phyloP scores from a whole-genome alignment of 2,329 filamentous ascomycete species.

The Clonostachys rosea region DNA sequence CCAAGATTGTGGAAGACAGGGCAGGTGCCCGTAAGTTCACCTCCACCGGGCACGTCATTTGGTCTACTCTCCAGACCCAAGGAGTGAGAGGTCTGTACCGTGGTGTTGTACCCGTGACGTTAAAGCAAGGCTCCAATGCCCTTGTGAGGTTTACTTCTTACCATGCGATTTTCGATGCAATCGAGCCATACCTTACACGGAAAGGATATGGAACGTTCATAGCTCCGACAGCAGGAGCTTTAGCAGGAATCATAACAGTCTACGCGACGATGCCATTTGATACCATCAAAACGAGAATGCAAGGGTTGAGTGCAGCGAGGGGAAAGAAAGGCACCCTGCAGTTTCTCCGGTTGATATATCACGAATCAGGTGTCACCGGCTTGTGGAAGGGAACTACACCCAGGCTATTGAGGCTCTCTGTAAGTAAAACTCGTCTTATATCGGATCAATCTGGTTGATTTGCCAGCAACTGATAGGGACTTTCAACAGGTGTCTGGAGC shows the following conservation, averaged over 20 bases:
- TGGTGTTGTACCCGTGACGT: background rate
- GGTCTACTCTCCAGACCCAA: background rate
- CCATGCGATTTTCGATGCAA: background rate
- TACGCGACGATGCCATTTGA: background rate
- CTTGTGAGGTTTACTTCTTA: background rate
- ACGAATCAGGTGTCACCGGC: background rate
- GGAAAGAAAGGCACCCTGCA: background rate
- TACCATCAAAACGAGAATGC: background rate
- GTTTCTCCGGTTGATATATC: background rate
- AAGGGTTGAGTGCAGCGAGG: background rate
- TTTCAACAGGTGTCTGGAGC: background rate
- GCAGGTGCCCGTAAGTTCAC: conserved; percentile 5
- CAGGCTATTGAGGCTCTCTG: background rate
- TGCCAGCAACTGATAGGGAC: no score
- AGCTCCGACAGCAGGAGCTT: background rate
- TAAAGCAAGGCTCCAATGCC: background rate
- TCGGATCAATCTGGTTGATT: no score
- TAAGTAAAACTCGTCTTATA: no score
- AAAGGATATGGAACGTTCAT: background rate
- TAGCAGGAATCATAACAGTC: background rate
- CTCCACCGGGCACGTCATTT: background rate
- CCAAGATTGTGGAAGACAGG: conserved; percentile 13
- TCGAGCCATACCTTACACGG: background rate
- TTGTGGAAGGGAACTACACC: background rate
- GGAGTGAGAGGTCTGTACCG: background rate